These are phyloP conservation scores for Phialemoniopsis sp. DNA, from an alignment of 2,329 filamentous ascomycete species.

Conservation along the genomic window DNA sequence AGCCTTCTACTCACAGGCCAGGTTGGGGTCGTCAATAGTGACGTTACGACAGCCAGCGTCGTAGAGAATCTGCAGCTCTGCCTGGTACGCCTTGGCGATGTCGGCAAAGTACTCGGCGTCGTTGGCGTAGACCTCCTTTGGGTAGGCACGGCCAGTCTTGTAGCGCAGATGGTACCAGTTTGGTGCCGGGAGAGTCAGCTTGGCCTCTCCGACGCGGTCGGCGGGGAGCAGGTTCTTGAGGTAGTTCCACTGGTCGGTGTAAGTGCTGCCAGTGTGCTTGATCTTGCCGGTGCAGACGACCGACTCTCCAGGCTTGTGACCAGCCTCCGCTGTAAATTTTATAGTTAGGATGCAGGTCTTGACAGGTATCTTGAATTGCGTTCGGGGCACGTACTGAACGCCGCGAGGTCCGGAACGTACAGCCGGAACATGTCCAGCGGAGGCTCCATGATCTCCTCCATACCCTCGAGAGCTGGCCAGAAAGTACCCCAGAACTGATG, in stretches of 20 bases:
- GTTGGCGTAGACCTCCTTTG: slow-evolving; percentile 39
- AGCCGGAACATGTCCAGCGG: slow-evolving; percentile 28
- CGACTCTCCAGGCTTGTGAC: slow-evolving; percentile 41
- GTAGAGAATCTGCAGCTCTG: slow-evolving; percentile 42
- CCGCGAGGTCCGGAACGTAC: slow-evolving; percentile 33
- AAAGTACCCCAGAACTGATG: slow-evolving; percentile 27
- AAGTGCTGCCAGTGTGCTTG: slow-evolving; percentile 37
- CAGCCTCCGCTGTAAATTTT: slow-evolving; percentile 27
- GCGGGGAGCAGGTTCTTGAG: slow-evolving; percentile 45
- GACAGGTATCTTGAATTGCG: not conserved
- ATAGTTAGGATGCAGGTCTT: not conserved
- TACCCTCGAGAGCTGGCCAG: slow-evolving; percentile 32
- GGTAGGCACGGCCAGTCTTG: slow-evolving; percentile 42
- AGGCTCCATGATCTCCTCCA: slow-evolving; percentile 28
- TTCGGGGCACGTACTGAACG: slow-evolving; percentile 25
- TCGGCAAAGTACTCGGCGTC: slow-evolving; percentile 47
- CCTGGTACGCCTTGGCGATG: slow-evolving; percentile 44
- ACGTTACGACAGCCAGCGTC: slow-evolving; percentile 45
- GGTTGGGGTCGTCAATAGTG: slow-evolving; percentile 60
- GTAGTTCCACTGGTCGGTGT: slow-evolving; percentile 36
- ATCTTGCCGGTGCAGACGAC: slow-evolving; percentile 42
- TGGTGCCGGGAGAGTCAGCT: slow-evolving; percentile 59
- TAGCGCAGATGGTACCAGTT: slow-evolving; percentile 59
- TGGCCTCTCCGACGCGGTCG: slow-evolving; percentile 59
- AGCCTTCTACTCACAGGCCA: slow-evolving; percentile 35